A percentile compares a stretch with the other conserved stretches of the same genome.
These are phyloP conservation scores for Trichoderma arundinaceum DNA, from an alignment of 2,329 filamentous ascomycete genomes.

Conservation along the genomic window DNA sequence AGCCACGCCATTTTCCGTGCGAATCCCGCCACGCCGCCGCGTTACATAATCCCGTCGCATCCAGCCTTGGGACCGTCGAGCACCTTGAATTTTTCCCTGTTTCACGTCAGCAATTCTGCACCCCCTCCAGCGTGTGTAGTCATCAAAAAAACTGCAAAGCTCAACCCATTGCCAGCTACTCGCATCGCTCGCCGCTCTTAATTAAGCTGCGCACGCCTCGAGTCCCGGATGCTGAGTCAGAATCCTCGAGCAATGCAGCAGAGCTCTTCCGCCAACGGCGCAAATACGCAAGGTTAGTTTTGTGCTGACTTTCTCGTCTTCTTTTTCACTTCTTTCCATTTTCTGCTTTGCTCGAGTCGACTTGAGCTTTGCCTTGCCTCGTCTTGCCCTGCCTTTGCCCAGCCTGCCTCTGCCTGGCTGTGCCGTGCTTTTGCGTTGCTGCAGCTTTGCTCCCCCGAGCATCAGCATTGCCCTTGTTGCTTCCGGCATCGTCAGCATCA, in stretches of 20 bases:
- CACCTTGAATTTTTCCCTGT: constrained; percentile 24
- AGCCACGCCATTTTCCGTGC: constrained; percentile 32
- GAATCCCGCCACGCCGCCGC: constrained; percentile 26
- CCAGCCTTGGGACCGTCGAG: constrained; percentile 7
- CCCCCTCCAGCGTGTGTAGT: constrained; percentile 26
- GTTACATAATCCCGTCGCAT: constrained; percentile 34
- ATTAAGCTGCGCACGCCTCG: constrained; percentile 11
- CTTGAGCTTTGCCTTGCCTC: not conserved
- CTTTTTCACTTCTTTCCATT: not conserved
- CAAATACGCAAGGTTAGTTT: constrained; percentile 33
- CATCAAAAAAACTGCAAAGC: constrained; percentile 29
- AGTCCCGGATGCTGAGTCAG: constrained; percentile 33
- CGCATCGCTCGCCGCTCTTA: constrained; percentile 5
- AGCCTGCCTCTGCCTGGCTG: not conserved
- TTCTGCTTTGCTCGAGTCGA: not conserved
- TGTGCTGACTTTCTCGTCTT: constrained; percentile 1
- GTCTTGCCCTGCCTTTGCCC: not conserved
- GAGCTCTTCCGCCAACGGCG: constrained; percentile 33
- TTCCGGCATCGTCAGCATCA: not conserved
- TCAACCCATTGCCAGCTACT: not conserved
- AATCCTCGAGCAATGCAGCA: constrained; percentile 34
- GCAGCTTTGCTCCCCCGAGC: not conserved
- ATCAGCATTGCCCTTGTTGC: not conserved
- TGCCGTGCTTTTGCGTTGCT: constrained; percentile 17
- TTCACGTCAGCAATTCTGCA: constrained; percentile 31